Percentiles rank a stretch among this genome's conserved stretches.
These are phyloP conservation scores for Talaromyces sp. DNA, from an alignment of 2,329 filamentous ascomycete species.

Conservation along the genomic window DNA sequence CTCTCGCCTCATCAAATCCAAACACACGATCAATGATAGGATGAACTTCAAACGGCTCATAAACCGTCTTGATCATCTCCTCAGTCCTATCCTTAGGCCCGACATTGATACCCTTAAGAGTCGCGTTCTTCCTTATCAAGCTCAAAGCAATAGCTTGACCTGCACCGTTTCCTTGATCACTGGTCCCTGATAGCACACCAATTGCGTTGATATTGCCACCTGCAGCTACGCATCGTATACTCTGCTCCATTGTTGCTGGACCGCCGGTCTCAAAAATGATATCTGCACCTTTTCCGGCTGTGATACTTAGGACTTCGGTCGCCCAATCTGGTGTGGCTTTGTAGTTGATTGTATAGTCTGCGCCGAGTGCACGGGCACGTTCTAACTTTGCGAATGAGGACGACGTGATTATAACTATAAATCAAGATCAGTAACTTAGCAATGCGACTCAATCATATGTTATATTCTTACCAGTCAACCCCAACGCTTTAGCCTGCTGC, in stretches of 20 bases:
- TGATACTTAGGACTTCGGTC: constrained; percentile 46
- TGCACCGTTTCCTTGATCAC: constrained; percentile 44
- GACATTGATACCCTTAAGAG: constrained; percentile 61
- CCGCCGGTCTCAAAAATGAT: constrained; percentile 54
- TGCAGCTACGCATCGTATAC: constrained; percentile 45
- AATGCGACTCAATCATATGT: too few relatives aligned
- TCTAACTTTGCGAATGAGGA: constrained; percentile 53
- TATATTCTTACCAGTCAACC: constrained; percentile 36
- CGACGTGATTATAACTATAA: constrained; percentile 51
- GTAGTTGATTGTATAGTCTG: constrained; percentile 53
- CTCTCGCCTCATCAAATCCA: constrained; percentile 51
- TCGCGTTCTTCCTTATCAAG: constrained; percentile 52
- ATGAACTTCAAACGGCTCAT: constrained; percentile 35
- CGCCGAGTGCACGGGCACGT: constrained; percentile 51
- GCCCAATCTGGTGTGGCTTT: constrained; percentile 48
- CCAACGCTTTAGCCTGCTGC: constrained; percentile 50
- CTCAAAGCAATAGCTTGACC: constrained; percentile 60
- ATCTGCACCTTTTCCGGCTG: constrained; percentile 48
- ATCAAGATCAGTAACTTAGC: constrained; percentile 14
- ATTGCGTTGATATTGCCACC: constrained; percentile 51
- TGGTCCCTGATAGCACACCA: constrained; percentile 52
- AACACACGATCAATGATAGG: constrained; percentile 57
- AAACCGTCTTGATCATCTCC: constrained; percentile 34
- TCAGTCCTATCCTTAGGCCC: constrained; percentile 57
- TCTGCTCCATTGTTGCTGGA: constrained; percentile 51